Evolutionary conservation across 257 asterid genomes (phyloP).

Genomic region (Salvia rosmarinus): DNA sequence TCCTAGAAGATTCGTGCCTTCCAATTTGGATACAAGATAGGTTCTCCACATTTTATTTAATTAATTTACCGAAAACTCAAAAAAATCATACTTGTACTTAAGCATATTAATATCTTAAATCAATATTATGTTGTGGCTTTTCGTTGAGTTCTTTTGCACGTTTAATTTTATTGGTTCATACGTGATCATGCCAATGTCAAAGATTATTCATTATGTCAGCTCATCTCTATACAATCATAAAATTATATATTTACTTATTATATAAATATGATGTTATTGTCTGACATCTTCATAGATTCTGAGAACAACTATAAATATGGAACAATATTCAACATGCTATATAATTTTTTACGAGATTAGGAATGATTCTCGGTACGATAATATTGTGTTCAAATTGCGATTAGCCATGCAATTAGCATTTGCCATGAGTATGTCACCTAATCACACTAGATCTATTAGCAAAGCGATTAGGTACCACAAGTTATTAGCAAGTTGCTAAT

Average conservation of each 20-base stretch:
- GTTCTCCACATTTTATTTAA: conserved; percentile 18
- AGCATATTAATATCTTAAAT: neutral
- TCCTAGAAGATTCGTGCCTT: conserved; percentile 40
- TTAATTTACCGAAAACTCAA: neutral
- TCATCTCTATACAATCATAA: conserved; percentile 26
- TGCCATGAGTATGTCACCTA: too few relatives aligned
- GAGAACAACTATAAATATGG: conserved; percentile 13
- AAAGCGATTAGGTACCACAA: too few relatives aligned
- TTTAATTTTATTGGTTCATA: conserved; percentile 3
- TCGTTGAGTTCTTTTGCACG: conserved; percentile 3
- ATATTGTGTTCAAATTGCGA: too few relatives aligned
- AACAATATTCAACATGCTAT: conserved; percentile 12
- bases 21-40: conserved; percentile 30
- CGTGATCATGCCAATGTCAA: neutral
- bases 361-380: too few relatives aligned
- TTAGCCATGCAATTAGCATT: too few relatives aligned
- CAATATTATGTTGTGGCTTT: neutral
- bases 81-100: neutral
- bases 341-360: too few relatives aligned
- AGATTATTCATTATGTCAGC: conserved; percentile 20
- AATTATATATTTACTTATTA: neutral
- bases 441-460: too few relatives aligned
- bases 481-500: too few relatives aligned
- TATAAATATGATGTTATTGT: neutral
- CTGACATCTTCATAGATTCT: conserved; percentile 38